Evolutionary conservation across 2,329 filamentous ascomycete species (phyloP).

Genomic region (Beauveria asiatica): DNA sequence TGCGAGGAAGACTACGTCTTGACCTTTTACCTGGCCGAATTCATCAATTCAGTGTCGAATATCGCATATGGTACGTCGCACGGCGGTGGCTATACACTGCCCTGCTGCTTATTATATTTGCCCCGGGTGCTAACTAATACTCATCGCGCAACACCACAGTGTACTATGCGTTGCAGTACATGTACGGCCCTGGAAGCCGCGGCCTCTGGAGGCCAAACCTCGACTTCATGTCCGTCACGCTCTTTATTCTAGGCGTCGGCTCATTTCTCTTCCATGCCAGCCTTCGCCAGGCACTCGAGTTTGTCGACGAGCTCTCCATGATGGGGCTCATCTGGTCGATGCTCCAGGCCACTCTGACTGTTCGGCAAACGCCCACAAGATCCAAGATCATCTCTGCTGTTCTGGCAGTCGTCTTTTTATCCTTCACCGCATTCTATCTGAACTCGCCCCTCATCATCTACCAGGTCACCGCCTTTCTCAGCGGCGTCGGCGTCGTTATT

Average conservation of each 20-base stretch:
- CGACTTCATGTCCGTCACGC: constrained; percentile 34
- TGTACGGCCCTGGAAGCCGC: constrained; percentile 24
- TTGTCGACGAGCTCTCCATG: constrained; percentile 52
- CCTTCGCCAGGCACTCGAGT: constrained; percentile 33
- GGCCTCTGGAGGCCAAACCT: constrained; percentile 23
- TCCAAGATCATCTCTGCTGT: constrained; percentile 24
- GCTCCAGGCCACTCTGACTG: constrained; percentile 40
- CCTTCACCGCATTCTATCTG: constrained; percentile 35
- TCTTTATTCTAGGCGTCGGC: constrained; percentile 32
- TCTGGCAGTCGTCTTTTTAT: constrained; percentile 32
- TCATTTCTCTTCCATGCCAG: constrained; percentile 38
- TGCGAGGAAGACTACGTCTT: constrained; percentile 42
- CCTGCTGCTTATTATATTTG: too few relatives aligned
- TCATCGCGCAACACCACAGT: constrained; percentile 21
- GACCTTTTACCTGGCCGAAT: constrained; percentile 34
- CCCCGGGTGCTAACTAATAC: not conserved
- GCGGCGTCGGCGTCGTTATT: constrained; percentile 24
- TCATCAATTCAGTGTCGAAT: constrained; percentile 36
- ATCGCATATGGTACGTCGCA: constrained; percentile 39
- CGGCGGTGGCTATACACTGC: constrained; percentile 16
- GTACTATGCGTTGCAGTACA: constrained; percentile 32
- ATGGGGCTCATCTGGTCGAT: constrained; percentile 43
- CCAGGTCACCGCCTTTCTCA: constrained; percentile 31
- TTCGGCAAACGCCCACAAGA: constrained; percentile 30
- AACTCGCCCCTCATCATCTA: constrained; percentile 33